Percentiles rank a stretch among this genome's conserved stretches.
These are phyloP conservation scores for Wallemia mellicola DNA, from an alignment of 1,284 basidiomycete species.

Conservation along the genomic window DNA sequence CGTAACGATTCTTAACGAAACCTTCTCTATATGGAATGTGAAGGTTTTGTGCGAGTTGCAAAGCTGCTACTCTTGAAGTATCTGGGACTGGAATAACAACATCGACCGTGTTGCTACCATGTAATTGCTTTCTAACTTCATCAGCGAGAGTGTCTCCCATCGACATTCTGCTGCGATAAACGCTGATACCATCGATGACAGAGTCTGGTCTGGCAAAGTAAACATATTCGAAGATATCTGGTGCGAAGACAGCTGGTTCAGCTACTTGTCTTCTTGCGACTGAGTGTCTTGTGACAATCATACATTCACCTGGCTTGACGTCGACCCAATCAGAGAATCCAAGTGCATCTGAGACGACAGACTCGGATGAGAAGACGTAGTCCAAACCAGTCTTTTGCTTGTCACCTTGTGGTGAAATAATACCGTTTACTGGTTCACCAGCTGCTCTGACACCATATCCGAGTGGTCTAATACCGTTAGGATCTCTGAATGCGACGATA, in stretches of 20 bases:
- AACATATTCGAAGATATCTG: slow-evolving; percentile 98
- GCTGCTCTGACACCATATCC: slow-evolving; percentile 41
- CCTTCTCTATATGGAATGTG: slow-evolving; percentile 84
- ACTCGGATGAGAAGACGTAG: slow-evolving; percentile 81
- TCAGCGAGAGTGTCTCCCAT: slow-evolving; percentile 92
- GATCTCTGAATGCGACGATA: slow-evolving; percentile 91
- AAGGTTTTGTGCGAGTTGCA: slow-evolving; percentile 79
- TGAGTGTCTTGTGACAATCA: slow-evolving; percentile 63
- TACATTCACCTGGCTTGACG: slow-evolving; percentile 75
- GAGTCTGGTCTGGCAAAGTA: slow-evolving; percentile 97
- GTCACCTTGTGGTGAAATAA: slow-evolving; percentile 10
- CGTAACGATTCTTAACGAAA: slow-evolving; percentile 96
- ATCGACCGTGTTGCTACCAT: slow-evolving; percentile 27
- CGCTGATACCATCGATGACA: slow-evolving; percentile 85
- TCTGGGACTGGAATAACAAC: slow-evolving; percentile 97
- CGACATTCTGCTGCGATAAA: slow-evolving; percentile 91
- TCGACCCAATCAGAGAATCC: slow-evolving; percentile 82
- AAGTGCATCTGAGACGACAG: slow-evolving; percentile 76
- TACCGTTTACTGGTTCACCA: slow-evolving; percentile 3
- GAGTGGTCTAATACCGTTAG: slow-evolving; percentile 87
- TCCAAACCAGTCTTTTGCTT: slow-evolving; percentile 20
- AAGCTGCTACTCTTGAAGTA: slow-evolving; percentile 77
- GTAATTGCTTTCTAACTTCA: slow-evolving; percentile 47
- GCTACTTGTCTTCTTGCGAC: slow-evolving; percentile 44
- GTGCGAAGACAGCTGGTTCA: slow-evolving; percentile 43